phyloP scores from a whole-genome alignment of 129 eudicot species.

The Saposhnikovia divaricata region DNA sequence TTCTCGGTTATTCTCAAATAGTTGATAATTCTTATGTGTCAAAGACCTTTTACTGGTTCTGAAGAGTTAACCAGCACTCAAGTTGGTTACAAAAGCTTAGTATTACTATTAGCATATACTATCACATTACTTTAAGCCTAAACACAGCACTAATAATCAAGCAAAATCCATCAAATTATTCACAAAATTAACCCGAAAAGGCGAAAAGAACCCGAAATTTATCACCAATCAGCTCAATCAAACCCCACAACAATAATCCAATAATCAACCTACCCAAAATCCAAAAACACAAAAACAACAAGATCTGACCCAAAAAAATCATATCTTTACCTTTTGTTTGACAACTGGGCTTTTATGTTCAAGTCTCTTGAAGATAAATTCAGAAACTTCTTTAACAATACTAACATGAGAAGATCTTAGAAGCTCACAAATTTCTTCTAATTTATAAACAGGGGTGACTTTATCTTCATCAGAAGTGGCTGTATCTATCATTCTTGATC shows the following conservation, averaged over 20 bases:
- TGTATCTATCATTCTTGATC: constrained; percentile 75
- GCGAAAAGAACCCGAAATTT: neutral
- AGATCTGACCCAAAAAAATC: neutral
- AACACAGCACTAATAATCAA: neutral
- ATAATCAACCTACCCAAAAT: neutral
- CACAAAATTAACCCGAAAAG: neutral
- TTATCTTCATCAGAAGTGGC: constrained; percentile 93
- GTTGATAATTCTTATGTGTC: too few species aligned
- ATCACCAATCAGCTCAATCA: neutral
- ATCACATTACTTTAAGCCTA: neutral
- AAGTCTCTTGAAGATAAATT: constrained; percentile 71
- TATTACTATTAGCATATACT: too few species aligned
- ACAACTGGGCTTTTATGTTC: constrained; percentile 84
- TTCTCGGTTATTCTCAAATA: too few species aligned
- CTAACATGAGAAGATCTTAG: constrained; percentile 71
- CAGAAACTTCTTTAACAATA: constrained; percentile 71
- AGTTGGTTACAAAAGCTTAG: too few species aligned
- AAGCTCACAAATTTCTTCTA: constrained; percentile 88
- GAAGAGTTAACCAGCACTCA: too few species aligned
- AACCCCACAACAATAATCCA: neutral
- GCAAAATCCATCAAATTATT: neutral
- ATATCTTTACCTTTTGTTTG: constrained; percentile 63
- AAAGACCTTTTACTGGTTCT: too few species aligned
- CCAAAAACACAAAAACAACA: neutral
- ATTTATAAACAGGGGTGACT: constrained; percentile 86